Conservation (phyloP, 306 rosid species). For the Trifolium subterraneum region DNA sequence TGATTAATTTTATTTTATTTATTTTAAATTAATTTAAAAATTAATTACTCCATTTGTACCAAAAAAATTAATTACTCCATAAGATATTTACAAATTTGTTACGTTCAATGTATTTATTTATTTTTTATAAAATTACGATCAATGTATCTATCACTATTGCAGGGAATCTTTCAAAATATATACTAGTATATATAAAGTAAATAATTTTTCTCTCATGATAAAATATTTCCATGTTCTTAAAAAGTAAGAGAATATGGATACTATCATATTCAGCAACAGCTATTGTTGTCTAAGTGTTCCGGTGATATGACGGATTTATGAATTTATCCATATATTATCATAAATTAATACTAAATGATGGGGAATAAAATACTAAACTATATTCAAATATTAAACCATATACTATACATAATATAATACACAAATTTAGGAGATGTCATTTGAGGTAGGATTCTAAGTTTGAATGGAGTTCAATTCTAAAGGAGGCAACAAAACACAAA, state of each 20-base stretch:
- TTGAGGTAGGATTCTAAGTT: neutral
- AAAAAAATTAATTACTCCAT: too few species aligned
- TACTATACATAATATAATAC: neutral
- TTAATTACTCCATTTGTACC: too few species aligned
- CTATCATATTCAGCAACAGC: conserved; percentile 18
- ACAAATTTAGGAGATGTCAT: neutral
- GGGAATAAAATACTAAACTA: neutral
- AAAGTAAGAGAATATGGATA: neutral
- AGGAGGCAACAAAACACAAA: conserved; percentile 40
- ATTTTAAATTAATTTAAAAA: too few species aligned
- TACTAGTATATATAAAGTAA: neutral
- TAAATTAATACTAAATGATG: neutral
- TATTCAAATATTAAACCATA: neutral
- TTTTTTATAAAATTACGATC: too few species aligned
- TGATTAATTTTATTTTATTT: too few species aligned
- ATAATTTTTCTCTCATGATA: neutral
- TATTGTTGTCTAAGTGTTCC: conserved; percentile 1
- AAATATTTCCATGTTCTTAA: neutral
- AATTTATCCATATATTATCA: neutral
- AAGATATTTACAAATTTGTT: too few species aligned
- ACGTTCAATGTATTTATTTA: too few species aligned
- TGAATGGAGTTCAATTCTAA: conserved; percentile 36
- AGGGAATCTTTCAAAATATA: too few species aligned
- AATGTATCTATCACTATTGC: too few species aligned
- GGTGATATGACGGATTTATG: neutral